Percentiles rank a stretch among this genome's conserved stretches.
Conservation (phyloP, 768 basidiomycete genomes). For the Strobilomyces confusus region DNA sequence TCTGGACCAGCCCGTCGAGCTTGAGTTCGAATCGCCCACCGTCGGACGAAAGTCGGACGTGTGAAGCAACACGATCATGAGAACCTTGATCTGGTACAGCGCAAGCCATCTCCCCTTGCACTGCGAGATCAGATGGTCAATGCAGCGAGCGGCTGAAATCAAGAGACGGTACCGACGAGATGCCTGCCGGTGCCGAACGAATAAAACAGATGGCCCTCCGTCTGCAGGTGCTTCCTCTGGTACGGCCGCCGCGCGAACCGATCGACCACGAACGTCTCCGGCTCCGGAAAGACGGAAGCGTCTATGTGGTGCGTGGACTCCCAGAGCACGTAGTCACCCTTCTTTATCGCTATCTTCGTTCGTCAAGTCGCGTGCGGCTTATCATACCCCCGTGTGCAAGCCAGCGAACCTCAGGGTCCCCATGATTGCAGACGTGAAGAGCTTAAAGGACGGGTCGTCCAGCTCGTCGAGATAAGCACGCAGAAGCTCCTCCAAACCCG, state of each 20-base stretch:
- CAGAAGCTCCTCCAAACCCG: constrained; percentile 11
- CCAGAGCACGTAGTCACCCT: constrained; percentile 19
- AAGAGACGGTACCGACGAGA: constrained; percentile 9
- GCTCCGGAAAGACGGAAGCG: background rate
- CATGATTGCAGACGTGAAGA: constrained; percentile 23
- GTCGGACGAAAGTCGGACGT: background rate
- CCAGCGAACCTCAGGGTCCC: constrained; percentile 19
- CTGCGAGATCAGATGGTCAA: constrained; percentile 9
- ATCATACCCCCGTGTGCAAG: constrained; percentile 11
- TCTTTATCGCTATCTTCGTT: constrained; percentile 10
- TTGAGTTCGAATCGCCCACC: too few relatives aligned
- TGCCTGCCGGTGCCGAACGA: constrained; percentile 15
- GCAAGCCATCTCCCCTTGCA: constrained; percentile 27
- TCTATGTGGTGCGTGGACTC: constrained; percentile 20
- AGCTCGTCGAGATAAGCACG: constrained; percentile 7
- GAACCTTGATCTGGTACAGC: constrained; percentile 20
- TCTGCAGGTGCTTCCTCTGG: constrained; percentile 8
- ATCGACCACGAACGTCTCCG: constrained; percentile 12
- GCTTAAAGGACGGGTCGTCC: constrained; percentile 12
- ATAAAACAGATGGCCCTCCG: constrained; percentile 5
- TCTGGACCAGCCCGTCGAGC: too few relatives aligned
- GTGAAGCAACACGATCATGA: background rate
- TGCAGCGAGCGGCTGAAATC: background rate
- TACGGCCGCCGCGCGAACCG: constrained; percentile 18
- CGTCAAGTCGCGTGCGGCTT: constrained; percentile 13